These are phyloP conservation scores for Starmerella powellii DNA, from an alignment of 805 yeast genomes.

Conservation along the genomic window DNA sequence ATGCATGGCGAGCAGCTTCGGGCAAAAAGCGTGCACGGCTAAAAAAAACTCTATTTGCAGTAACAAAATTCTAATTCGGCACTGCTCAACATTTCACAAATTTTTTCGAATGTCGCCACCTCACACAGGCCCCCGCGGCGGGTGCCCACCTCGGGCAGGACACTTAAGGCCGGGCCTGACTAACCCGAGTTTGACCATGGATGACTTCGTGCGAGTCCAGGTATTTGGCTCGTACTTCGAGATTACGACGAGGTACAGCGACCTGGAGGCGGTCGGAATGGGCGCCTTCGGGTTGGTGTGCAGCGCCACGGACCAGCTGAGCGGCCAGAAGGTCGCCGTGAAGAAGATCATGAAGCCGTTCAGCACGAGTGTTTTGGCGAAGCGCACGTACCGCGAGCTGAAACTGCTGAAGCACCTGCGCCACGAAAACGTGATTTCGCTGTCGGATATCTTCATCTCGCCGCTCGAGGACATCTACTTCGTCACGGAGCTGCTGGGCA, in stretches of 20 bases:
- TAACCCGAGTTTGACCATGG: slow-evolving; percentile 11
- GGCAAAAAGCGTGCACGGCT: too few relatives aligned
- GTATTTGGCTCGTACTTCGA: slow-evolving; percentile 24
- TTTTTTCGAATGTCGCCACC: too few relatives aligned
- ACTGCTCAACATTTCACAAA: too few relatives aligned
- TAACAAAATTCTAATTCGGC: too few relatives aligned
- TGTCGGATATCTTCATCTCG: slow-evolving; percentile 85
- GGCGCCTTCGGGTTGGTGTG: slow-evolving; percentile 98
- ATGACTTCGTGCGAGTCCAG: slow-evolving; percentile 25
- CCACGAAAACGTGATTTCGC: slow-evolving; percentile 86
- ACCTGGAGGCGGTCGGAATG: slow-evolving; percentile 97
- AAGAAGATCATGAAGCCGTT: slow-evolving; percentile 97
- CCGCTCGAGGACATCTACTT: slow-evolving; percentile 92
- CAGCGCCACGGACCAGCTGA: slow-evolving; percentile 83
- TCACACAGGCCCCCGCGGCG: too few relatives aligned
- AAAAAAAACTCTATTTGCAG: too few relatives aligned
- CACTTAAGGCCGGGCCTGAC: too few relatives aligned
- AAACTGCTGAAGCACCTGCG: slow-evolving; percentile 83
- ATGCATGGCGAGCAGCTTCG: too few relatives aligned
- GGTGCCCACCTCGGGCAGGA: too few relatives aligned
- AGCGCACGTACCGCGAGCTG: slow-evolving; percentile 91
- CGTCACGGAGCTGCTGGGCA: slow-evolving; percentile 93
- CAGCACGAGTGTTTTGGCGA: slow-evolving; percentile 85
- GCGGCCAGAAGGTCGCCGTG: slow-evolving; percentile 88
- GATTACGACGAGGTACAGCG: slow-evolving; percentile 44